phyloP scores from a whole-genome alignment of 257 asterid species.

The Solanum microdontum region DNA sequence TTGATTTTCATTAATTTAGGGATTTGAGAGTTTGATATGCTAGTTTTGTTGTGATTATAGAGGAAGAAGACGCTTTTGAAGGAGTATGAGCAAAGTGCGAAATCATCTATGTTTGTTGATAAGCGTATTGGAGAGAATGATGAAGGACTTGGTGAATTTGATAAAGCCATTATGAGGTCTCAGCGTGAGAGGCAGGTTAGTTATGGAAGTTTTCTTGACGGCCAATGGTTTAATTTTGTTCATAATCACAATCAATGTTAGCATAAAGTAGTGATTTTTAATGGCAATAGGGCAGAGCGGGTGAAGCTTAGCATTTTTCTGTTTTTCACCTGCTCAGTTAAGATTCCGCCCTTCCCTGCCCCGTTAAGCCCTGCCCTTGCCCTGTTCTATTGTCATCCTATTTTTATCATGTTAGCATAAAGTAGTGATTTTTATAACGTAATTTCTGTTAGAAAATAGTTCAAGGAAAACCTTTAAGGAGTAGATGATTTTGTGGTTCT shows the following conservation, averaged over 20 bases:
- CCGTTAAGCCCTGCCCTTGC: not conserved
- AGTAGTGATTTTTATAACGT: not conserved
- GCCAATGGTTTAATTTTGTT: not conserved
- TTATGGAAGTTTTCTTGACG: not conserved
- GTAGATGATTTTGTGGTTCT: not conserved
- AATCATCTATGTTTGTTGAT: constrained; percentile 69
- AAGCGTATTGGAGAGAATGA: constrained; percentile 84
- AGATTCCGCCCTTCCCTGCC: too few relatives aligned
- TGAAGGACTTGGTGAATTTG: constrained; percentile 76
- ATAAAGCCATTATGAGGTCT: constrained; percentile 78
- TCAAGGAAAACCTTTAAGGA: not conserved
- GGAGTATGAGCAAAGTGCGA: constrained; percentile 76
- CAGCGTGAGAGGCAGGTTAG: constrained; percentile 81
- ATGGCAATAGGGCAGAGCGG: not conserved
- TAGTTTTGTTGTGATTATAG: constrained; percentile 31
- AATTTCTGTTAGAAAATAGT: not conserved
- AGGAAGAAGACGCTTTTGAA: constrained; percentile 78
- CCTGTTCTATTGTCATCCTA: not conserved
- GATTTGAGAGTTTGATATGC: not conserved
- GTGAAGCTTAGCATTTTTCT: not conserved
- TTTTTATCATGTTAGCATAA: not conserved
- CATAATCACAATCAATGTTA: not conserved
- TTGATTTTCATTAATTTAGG: not conserved
- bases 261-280: not conserved
- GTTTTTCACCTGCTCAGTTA: not conserved